These are phyloP conservation scores for Schizosaccharomyces cryophilus DNA, from an alignment of 805 yeast genomes.

Conservation along the genomic window DNA sequence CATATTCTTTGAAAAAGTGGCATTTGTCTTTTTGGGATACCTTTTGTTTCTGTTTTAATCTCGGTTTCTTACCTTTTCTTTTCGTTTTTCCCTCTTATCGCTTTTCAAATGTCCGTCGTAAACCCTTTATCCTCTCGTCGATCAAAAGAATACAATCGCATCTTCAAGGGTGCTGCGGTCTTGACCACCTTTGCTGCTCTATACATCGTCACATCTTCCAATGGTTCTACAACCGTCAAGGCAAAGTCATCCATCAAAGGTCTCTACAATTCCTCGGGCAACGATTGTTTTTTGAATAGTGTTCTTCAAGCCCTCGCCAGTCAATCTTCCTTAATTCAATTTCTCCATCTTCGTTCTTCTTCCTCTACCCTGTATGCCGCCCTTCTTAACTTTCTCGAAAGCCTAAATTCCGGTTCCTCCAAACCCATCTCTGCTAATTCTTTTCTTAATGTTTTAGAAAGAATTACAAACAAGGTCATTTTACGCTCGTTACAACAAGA, in stretches of 20 bases:
- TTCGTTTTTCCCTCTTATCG: background rate
- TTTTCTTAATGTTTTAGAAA: background rate
- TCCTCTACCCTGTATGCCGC: background rate
- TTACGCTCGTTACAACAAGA: slow-evolving; percentile 42
- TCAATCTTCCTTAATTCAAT: background rate
- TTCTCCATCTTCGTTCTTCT: background rate
- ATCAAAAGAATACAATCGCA: background rate
- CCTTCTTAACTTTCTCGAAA: background rate
- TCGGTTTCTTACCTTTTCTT: background rate
- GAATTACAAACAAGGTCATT: background rate
- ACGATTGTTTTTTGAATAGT: background rate
- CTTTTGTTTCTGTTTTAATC: too few species aligned
- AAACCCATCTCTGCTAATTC: background rate
- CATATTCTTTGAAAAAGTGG: too few species aligned
- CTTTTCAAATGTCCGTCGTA: background rate
- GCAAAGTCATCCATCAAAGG: background rate
- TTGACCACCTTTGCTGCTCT: background rate
- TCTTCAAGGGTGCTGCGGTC: background rate
- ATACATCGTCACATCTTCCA: background rate
- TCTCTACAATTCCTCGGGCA: background rate
- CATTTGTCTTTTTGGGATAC: too few species aligned
- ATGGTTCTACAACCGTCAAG: background rate
- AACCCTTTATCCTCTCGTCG: background rate
- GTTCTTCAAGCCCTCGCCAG: background rate
- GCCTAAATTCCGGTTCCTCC: background rate